A percentile compares a stretch with the other conserved stretches of the same genome.
These are phyloP conservation scores for Hypoxylon lenormandii DNA, from an alignment of 495 filamentous ascomycete species.

Conservation along the genomic window DNA sequence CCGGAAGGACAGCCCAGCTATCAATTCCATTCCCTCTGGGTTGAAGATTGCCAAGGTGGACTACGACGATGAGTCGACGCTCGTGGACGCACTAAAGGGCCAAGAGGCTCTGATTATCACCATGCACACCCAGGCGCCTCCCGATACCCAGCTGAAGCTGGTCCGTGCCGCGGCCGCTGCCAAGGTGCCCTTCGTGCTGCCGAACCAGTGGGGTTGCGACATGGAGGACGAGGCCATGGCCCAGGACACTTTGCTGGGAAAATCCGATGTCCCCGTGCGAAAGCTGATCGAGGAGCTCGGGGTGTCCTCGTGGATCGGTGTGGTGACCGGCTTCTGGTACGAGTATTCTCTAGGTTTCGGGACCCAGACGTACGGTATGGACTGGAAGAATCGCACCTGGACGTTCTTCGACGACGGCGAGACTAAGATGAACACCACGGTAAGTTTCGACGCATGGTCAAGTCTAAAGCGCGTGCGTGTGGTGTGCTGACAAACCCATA, in stretches of 20 bases:
- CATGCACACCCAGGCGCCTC: constrained; percentile 50
- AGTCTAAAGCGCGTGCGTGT: neutral
- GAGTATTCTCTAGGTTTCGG: constrained; percentile 53
- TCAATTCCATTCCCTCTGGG: constrained; percentile 51
- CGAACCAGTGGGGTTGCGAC: constrained; percentile 68
- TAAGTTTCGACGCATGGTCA: constrained; percentile 16
- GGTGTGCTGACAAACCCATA: constrained; percentile 25
- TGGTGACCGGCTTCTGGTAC: constrained; percentile 61
- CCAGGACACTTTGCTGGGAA: constrained; percentile 29
- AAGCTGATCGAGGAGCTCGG: constrained; percentile 59
- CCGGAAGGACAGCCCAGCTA: constrained; percentile 57
- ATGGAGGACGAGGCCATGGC: constrained; percentile 34
- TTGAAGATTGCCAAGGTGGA: constrained; percentile 59
- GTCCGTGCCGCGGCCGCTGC: constrained; percentile 71
- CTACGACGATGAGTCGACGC: constrained; percentile 56
- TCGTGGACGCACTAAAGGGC: constrained; percentile 59
- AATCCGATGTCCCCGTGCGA: neutral
- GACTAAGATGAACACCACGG: constrained; percentile 51
- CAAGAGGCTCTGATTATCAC: constrained; percentile 71
- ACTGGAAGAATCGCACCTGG: constrained; percentile 46
- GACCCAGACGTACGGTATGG: constrained; percentile 48
- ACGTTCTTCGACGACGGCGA: constrained; percentile 53
- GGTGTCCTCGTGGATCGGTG: constrained; percentile 62
- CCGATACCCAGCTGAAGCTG: constrained; percentile 50
- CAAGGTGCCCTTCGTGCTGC: constrained; percentile 69